These are phyloP conservation scores for Plasmodium vivax DNA, from an alignment of 169 alveolate genomes.

Conservation along the genomic window DNA sequence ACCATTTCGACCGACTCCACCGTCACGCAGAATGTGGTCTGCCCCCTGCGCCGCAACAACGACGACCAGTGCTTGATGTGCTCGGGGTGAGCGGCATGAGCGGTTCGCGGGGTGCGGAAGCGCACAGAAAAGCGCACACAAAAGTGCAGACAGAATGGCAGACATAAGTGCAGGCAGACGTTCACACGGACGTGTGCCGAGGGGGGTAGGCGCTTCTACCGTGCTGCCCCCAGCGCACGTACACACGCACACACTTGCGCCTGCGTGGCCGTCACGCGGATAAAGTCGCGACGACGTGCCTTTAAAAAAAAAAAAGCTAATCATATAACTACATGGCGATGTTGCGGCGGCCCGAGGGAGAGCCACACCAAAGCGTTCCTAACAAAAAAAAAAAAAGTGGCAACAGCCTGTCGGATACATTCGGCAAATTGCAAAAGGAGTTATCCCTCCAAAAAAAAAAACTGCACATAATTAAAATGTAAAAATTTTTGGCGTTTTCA, in stretches of 20 bases:
- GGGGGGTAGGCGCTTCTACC: neutral
- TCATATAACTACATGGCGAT: neutral
- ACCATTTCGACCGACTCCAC: slow-evolving; percentile 74
- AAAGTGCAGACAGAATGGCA: no score
- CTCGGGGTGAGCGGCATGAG: slow-evolving; percentile 80
- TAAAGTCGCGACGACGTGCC: neutral
- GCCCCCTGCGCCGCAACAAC: slow-evolving; percentile 64
- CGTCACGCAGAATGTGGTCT: slow-evolving; percentile 39
- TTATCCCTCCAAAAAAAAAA: no score
- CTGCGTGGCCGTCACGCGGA: neutral
- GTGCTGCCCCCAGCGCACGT: neutral
- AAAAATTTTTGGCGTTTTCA: neutral
- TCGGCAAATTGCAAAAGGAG: no score
- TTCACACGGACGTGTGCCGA: no score
- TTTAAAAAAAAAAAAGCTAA: no score
- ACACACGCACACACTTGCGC: neutral
- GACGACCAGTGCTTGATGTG: slow-evolving; percentile 85
- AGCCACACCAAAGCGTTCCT: neutral
- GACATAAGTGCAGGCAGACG: no score
- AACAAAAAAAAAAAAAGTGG: no score
- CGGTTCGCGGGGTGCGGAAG: neutral
- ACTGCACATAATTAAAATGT: neutral
- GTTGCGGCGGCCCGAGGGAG: neutral
- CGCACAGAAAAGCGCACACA: neutral
- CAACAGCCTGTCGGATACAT: no score